Evolutionary conservation across 1,284 basidiomycete species (phyloP).

Genomic region (Irpex sp.): DNA sequence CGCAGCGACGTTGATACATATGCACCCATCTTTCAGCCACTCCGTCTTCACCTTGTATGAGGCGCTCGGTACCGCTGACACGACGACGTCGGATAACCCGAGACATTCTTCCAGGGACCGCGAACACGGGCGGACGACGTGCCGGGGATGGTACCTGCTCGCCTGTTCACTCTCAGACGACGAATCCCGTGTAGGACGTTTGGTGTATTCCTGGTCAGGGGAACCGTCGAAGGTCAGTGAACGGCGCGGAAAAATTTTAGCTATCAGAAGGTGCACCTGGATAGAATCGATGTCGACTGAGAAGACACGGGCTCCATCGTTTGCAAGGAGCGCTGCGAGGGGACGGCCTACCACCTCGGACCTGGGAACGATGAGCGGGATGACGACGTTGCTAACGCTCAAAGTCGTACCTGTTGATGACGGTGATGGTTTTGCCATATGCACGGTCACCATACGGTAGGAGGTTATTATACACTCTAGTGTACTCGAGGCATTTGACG

Average conservation of each 20-base stretch:
- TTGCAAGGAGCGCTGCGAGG: slow-evolving; percentile 87
- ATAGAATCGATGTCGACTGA: slow-evolving; percentile 93
- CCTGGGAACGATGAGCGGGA: slow-evolving; percentile 32
- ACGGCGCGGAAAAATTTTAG: background rate
- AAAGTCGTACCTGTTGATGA: slow-evolving; percentile 80
- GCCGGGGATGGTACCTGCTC: slow-evolving; percentile 72
- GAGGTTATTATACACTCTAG: slow-evolving; percentile 89
- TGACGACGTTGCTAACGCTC: background rate
- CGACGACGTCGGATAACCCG: slow-evolving; percentile 80
- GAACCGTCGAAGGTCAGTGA: background rate
- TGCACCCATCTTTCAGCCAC: slow-evolving; percentile 87
- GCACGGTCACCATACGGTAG: slow-evolving; percentile 93
- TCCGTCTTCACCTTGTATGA: slow-evolving; percentile 87
- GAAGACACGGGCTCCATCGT: slow-evolving; percentile 93
- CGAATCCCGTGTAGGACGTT: slow-evolving; percentile 56
- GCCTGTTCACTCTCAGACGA: slow-evolving; percentile 29
- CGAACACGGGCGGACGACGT: slow-evolving; percentile 69
- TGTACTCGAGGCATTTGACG: slow-evolving; percentile 89
- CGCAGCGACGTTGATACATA: slow-evolving; percentile 90
- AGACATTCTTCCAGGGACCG: slow-evolving; percentile 75
- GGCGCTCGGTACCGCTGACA: slow-evolving; percentile 85
- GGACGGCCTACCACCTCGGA: slow-evolving; percentile 97
- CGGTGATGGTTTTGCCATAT: slow-evolving; percentile 88
- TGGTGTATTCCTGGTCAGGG: slow-evolving; percentile 73
- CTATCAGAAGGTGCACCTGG: slow-evolving; percentile 44